phyloP scores from a whole-genome alignment of 148 eudicot species.

The Dysphania ambrosioides region DNA sequence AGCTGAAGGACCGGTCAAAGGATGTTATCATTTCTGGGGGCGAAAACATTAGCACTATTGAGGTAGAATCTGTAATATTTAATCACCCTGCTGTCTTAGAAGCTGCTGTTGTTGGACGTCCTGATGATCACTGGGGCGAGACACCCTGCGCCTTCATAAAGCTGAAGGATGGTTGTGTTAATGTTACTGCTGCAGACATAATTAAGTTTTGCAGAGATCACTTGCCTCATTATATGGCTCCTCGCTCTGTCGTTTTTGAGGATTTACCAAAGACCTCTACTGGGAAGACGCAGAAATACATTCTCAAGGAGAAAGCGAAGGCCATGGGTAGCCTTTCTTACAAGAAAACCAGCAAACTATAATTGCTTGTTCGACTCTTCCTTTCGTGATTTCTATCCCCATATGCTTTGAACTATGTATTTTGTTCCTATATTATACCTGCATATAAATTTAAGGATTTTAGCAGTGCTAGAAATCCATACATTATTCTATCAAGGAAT shows the following conservation, averaged over 20 bases:
- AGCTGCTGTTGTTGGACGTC: slow-evolving; percentile 51
- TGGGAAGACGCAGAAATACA: slow-evolving; percentile 47
- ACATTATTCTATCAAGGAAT: no score
- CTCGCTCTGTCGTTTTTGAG: slow-evolving; percentile 43
- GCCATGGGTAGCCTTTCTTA: slow-evolving; percentile 32
- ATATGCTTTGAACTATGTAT: neutral
- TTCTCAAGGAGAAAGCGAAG: slow-evolving; percentile 44
- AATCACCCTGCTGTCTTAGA: slow-evolving; percentile 44
- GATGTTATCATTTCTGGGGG: slow-evolving; percentile 51
- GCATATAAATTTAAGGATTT: neutral
- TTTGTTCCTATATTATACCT: neutral
- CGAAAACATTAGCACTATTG: slow-evolving; percentile 50
- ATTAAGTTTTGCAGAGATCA: slow-evolving; percentile 37
- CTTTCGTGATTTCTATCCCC: neutral
- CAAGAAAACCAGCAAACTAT: slow-evolving; percentile 24
- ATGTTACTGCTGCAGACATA: slow-evolving; percentile 28
- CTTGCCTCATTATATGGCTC: slow-evolving; percentile 47
- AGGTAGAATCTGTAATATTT: slow-evolving; percentile 46
- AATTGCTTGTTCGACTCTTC: neutral
- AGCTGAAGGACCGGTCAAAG: slow-evolving; percentile 43
- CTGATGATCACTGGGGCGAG: slow-evolving; percentile 55
- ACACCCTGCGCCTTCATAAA: slow-evolving; percentile 53
- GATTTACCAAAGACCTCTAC: slow-evolving; percentile 50
- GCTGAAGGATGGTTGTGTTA: slow-evolving; percentile 27
- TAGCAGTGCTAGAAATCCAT: no score